These are phyloP conservation scores for Postia placenta DNA, from an alignment of 768 basidiomycete species.

Conservation along the genomic window DNA sequence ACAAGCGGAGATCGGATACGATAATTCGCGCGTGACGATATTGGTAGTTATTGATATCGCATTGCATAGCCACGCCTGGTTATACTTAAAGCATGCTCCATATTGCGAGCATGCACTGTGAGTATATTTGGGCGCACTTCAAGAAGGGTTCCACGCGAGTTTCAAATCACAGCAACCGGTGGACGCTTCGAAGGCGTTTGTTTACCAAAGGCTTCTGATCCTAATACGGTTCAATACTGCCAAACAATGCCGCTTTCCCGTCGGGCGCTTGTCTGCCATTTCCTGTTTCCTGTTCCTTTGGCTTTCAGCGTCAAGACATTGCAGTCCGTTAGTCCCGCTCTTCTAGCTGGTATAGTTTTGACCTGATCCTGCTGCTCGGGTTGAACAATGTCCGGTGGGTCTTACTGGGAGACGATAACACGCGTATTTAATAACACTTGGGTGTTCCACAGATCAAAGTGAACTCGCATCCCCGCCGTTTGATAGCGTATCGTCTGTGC, in stretches of 20 bases:
- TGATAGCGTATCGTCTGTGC: constrained; percentile 77
- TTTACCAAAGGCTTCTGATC: constrained; percentile 14
- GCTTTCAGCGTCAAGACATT: neutral
- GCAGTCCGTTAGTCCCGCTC: neutral
- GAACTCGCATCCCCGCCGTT: constrained; percentile 67
- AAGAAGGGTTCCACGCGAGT: too few species aligned
- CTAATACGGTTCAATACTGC: constrained; percentile 2
- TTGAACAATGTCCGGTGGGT: constrained; percentile 1
- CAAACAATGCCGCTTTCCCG: neutral
- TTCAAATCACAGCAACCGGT: too few species aligned
- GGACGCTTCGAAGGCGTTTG: too few species aligned
- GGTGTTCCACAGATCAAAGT: constrained; percentile 23
- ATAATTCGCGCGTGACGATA: too few species aligned
- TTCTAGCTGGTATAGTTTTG: neutral
- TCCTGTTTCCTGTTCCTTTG: neutral
- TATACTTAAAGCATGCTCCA: too few species aligned
- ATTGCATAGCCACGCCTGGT: too few species aligned
- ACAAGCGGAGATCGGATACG: too few species aligned
- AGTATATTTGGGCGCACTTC: too few species aligned
- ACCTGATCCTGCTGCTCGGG: neutral
- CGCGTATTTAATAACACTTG: neutral
- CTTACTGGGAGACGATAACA: too few species aligned
- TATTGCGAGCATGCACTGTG: too few species aligned
- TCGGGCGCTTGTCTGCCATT: neutral
- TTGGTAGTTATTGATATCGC: too few species aligned